Base-by-base conservation (phyloP, 2,329 filamentous ascomycete genomes). In the Canariomyces notabilis region DNA sequence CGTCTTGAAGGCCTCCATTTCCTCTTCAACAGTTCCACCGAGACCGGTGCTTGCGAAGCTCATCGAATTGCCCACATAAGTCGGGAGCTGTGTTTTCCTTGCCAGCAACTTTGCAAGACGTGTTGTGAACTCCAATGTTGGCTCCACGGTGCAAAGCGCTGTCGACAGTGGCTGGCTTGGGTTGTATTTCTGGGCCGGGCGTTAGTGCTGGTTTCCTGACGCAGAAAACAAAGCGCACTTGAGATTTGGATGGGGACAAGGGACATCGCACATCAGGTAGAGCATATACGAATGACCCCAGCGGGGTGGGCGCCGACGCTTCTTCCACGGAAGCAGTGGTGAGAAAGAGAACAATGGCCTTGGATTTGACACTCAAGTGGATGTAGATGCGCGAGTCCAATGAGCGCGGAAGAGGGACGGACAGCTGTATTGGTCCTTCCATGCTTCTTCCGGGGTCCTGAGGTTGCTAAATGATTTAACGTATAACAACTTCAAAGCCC, bases 281-380 rank as follows among this genome's bases (percentile, higher is more conserved):
- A 2, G 90, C 87, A 63, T 95, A 97, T 37, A 97, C 87, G 61
- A 97, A 91, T 40, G 89, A 95, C 3, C 93, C 91, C 67, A 97
- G 76, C 40, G 77, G 70, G 33, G 77, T 70, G 6, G 73, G 63
- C 7, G 66, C 61, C 11, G 69, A 69, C n/a, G 66, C 63, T 34
- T 80, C 75, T 42, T 78, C 77, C 45, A 70, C 69, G 20, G 73
- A 63, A 3, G 75, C 71, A 0, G 81, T 83, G 1, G 80, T 79
- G 37, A 85, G 66, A 58, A 80, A 80, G n/a, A 85, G 63, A 44
- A 80, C 64, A 45, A 83, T 65, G 22, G 74, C 76, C 57, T 78
- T 82, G 32, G 74, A 67, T 49, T 76, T 76, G 45, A 77, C 71
- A 14, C 76, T 79, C 39, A 85, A 63, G 35, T 77, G 77, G 29